Evolutionary conservation across 2,329 filamentous ascomycete species (phyloP).

Genomic region (Xylaria sp.): DNA sequence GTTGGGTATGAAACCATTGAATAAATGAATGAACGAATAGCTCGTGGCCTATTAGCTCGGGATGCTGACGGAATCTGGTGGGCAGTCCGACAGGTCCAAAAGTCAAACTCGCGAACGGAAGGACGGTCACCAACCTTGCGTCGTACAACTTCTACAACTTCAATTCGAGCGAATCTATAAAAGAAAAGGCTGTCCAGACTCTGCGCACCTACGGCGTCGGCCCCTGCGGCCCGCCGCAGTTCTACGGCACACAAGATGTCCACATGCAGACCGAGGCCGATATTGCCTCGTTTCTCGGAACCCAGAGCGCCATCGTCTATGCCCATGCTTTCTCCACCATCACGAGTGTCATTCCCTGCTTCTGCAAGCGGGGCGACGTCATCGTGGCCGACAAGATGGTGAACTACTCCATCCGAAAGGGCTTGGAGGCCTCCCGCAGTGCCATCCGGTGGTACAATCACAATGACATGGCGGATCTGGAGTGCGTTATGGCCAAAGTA

Average conservation of each 20-base stretch:
- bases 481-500: slow-evolving; percentile 84
- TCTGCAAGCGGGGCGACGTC: slow-evolving; percentile 96
- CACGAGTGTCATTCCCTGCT: slow-evolving; percentile 94
- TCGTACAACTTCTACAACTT: slow-evolving; percentile 99
- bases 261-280: slow-evolving; percentile 97
- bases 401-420: slow-evolving; percentile 94
- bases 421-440: slow-evolving; percentile 91
- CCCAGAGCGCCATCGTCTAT: slow-evolving; percentile 91
- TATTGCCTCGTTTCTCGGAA: slow-evolving; percentile 89
- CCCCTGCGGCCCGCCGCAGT: slow-evolving; percentile 94
- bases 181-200: slow-evolving; percentile 93
- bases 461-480: slow-evolving; percentile 93
- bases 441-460: slow-evolving; percentile 95
- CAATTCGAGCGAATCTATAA: slow-evolving; percentile 89
- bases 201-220: slow-evolving; percentile 96
- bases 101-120: slow-evolving; percentile 86
- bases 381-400: slow-evolving; percentile 95
- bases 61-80: slow-evolving; percentile 23
- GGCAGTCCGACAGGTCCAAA: slow-evolving; percentile 87
- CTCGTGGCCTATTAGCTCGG: neutral
- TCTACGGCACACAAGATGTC: slow-evolving; percentile 98
- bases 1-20: slow-evolving; percentile 72
- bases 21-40: slow-evolving; percentile 3
- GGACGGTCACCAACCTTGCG: slow-evolving; percentile 91
- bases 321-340: slow-evolving; percentile 97